phyloP scores from a whole-genome alignment of 2,329 filamentous ascomycete genomes.

The Onygena corvina region DNA sequence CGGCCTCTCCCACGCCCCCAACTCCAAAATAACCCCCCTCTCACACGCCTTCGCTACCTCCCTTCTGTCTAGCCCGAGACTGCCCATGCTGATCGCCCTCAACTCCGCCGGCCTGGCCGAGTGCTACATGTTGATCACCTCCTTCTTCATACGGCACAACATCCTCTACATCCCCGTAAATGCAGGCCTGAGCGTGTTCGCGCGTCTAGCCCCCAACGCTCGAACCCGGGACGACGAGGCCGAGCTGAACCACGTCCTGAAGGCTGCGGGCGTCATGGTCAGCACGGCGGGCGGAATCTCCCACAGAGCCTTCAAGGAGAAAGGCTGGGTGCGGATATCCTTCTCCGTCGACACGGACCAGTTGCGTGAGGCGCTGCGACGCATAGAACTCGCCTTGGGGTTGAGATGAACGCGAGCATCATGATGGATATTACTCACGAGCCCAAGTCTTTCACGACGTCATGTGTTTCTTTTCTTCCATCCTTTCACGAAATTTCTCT shows the following conservation, averaged over 20 bases:
- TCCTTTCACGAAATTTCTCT: not conserved
- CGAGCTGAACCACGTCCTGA: constrained; percentile 14
- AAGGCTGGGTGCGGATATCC: constrained; percentile 21
- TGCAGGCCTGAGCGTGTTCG: constrained; percentile 20
- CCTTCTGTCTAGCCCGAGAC: constrained; percentile 18
- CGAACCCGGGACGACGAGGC: constrained; percentile 21
- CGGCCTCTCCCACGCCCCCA: constrained; percentile 15
- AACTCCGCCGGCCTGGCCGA: constrained; percentile 19
- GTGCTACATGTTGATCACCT: constrained; percentile 19
- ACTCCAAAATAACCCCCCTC: constrained; percentile 18
- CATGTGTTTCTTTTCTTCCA: not conserved
- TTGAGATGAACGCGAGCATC: constrained; percentile 1
- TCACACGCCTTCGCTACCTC: constrained; percentile 17
- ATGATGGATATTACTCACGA: not conserved
- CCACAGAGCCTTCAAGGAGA: constrained; percentile 16
- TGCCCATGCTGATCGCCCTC: constrained; percentile 17
- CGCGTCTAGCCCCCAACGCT: constrained; percentile 16
- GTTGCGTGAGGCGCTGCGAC: constrained; percentile 16
- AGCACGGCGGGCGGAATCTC: constrained; percentile 16
- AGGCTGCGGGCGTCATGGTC: constrained; percentile 18
- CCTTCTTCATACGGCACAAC: constrained; percentile 17
- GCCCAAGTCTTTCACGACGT: constrained; percentile 4
- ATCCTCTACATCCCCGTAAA: constrained; percentile 21
- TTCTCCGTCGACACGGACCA: constrained; percentile 18
- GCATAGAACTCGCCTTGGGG: constrained; percentile 14